Evolutionary conservation across 164 flowering plant genomes (phyloP).

Genomic region (Nymphaea colorata): DNA sequence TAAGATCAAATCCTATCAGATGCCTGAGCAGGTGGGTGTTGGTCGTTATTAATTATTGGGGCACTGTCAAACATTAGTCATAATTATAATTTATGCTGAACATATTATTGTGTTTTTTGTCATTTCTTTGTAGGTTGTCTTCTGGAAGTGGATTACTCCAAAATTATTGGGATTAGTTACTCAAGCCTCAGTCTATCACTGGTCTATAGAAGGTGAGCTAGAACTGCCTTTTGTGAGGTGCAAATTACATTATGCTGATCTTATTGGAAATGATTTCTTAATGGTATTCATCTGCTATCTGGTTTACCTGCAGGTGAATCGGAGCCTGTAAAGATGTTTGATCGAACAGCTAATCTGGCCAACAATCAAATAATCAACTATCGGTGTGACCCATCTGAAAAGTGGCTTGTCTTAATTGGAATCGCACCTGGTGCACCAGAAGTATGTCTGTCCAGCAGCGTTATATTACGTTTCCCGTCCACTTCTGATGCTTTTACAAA

Average conservation of each 20-base stretch:
- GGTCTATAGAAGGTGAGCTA: slow-evolving; percentile 84
- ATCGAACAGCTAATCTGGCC: slow-evolving; percentile 81
- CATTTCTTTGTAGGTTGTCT: slow-evolving; percentile 47
- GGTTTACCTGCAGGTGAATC: slow-evolving; percentile 56
- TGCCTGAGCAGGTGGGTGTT: slow-evolving; percentile 83
- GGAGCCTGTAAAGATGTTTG: slow-evolving; percentile 92
- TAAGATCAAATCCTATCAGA: slow-evolving; percentile 93
- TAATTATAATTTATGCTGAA: background rate
- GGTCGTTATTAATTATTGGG: background rate
- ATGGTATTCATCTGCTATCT: background rate
- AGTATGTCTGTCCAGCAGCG: slow-evolving; percentile 26
- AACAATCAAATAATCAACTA: slow-evolving; percentile 95
- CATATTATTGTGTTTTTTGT: background rate
- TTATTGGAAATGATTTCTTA: background rate
- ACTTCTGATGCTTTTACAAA: too few relatives aligned
- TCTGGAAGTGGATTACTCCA: slow-evolving; percentile 97
- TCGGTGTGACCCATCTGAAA: slow-evolving; percentile 83
- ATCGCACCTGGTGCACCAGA: slow-evolving; percentile 97
- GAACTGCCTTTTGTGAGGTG: too few relatives aligned
- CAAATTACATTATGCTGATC: background rate
- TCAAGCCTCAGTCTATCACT: slow-evolving; percentile 89
- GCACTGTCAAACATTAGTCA: background rate
- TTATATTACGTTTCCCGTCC: too few relatives aligned
- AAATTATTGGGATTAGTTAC: slow-evolving; percentile 91
- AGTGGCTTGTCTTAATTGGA: slow-evolving; percentile 97